Percentiles rank a stretch among this genome's conserved stretches.
Conservation (phyloP, 1,284 basidiomycete species). For the Heterobasidion irregulare region DNA sequence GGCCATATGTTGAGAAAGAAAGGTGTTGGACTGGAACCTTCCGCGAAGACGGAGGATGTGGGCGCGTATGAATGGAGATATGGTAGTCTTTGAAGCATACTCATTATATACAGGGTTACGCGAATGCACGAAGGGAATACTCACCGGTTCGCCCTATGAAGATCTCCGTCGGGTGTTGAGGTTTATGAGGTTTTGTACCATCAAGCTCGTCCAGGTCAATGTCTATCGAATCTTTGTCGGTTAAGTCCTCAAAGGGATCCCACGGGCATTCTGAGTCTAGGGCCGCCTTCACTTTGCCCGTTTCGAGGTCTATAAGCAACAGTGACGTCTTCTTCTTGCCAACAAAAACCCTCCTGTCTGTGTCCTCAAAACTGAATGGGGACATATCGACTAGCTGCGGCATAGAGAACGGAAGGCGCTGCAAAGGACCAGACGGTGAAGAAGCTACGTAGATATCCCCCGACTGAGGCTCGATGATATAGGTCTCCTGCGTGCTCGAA, state of each 20-base stretch:
- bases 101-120: background rate
- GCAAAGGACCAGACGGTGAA: constrained; percentile 53
- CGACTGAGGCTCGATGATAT: constrained; percentile 86
- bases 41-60: constrained; percentile 23
- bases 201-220: constrained; percentile 64
- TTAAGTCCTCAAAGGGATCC: constrained; percentile 54
- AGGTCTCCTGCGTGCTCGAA: constrained; percentile 59
- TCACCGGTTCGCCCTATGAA: constrained; percentile 78
- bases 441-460: constrained; percentile 84
- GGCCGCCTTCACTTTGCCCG: constrained; percentile 73
- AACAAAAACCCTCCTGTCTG: constrained; percentile 66
- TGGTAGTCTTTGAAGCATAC: constrained; percentile 50
- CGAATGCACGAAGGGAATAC: constrained; percentile 15
- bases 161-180: constrained; percentile 44
- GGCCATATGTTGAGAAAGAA: constrained; percentile 77
- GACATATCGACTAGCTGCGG: constrained; percentile 82
- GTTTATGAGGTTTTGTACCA: constrained; percentile 34
- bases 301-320: constrained; percentile 74
- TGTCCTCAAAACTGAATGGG: constrained; percentile 73
- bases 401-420: constrained; percentile 81
- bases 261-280: constrained; percentile 73
- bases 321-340: constrained; percentile 82
- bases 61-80: constrained; percentile 55
- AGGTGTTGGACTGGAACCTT: constrained; percentile 62
- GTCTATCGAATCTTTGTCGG: constrained; percentile 31